Base-by-base conservation (phyloP, 73 alveolate species). In the Blepharisma stoltei region DNA sequence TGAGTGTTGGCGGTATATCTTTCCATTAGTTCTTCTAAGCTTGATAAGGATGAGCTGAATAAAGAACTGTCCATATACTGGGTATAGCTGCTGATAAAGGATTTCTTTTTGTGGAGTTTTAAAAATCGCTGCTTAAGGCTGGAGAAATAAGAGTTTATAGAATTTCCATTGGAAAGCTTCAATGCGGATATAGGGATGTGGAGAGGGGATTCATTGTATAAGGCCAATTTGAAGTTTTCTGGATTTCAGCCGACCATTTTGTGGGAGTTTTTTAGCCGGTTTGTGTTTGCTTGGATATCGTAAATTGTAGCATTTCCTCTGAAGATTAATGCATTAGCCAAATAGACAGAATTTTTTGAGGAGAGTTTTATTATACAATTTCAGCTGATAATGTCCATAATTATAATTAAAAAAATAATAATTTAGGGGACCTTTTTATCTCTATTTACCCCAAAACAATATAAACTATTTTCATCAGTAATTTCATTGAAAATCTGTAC, bases 141-240 rank as follows among this genome's bases (percentile, higher is more conserved):
- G 43, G 84, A 67, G 67, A 94, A 78, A 49, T 89, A 83, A 65
- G 75, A 81, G 43, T 89, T 83, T 52, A 90, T 84, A 48, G 94
- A 91, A 18, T 98, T 81, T 76, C 80, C 88, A 88, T 94, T 96
- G 41, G 95, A 81, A 78, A 96, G 88, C 32, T 96, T 89, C 3
- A 32, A 32, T 3, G 41, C 41, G 0, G 41, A 32, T 32, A 32
- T 32, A 32, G 41, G 41, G 0, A 32, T 32, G 3, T 32, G 41
- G 5, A 32, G 3, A 32, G 41, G 41, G 41, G 41, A 32, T 3
- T 32, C 41, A 32, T 32, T 32, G 81, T 99, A 96, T 7, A 92
- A 84, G 65, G 99, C 99, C 23, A 96, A 94, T 88, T 96, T 96
- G 81, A 94, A 96, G 7, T 98, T 99, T 87, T 94, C 99, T 78